Evolutionary conservation across 1,284 basidiomycete species (phyloP), one percentile per base, ranked within the genome.

Genomic region (Schizophyllum commune): DNA sequence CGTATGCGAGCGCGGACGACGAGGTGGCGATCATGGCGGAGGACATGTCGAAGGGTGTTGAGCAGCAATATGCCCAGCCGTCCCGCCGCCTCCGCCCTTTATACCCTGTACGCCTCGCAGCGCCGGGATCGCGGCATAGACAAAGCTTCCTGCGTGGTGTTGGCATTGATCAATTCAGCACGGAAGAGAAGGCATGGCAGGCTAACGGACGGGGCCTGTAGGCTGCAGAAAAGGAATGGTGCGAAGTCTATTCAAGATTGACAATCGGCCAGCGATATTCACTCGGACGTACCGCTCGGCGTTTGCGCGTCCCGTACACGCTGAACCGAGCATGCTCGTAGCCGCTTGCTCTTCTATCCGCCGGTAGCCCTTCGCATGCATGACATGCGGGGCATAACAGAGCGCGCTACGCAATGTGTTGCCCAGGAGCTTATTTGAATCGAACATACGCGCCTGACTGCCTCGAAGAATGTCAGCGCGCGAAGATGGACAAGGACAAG

Each of bases 1-100:
- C 77, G 63, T 85, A 82, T 63, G 78, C 73, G 59, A 85, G 74
- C 57, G 71, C 72, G 57, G 76, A 72, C 67, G 72, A 64, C 64
- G 77, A 72, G 55, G 71, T 68, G 66, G 65, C 68, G 60, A 64
- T 66, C 54, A 65, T 61, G 65, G 39, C 62, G 51, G 57, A 22
- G 8, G 65, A 66, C 65, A 68, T 58, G 4, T 53, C 51, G 22
- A 65, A 32, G 27, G 54, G 32, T 47, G 34, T 22, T 47, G 59
- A 54, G 34, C 51, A 39, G 15, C 15, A 52, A n/a, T 11, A 6
- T 53, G 57, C 33, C 22, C 11, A n/a, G 21, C 32, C 32, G 33
- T 32, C 56, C 27, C 4, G 58, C 52, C 7, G 52, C 53, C 33
- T 32, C 47, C 32, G 32, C 52, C 54, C 22, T 60, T 56, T 58